phyloP scores from a whole-genome alignment of 228 moss, liverwort and hornwort genomes.

The Sphagnum fallax region DNA sequence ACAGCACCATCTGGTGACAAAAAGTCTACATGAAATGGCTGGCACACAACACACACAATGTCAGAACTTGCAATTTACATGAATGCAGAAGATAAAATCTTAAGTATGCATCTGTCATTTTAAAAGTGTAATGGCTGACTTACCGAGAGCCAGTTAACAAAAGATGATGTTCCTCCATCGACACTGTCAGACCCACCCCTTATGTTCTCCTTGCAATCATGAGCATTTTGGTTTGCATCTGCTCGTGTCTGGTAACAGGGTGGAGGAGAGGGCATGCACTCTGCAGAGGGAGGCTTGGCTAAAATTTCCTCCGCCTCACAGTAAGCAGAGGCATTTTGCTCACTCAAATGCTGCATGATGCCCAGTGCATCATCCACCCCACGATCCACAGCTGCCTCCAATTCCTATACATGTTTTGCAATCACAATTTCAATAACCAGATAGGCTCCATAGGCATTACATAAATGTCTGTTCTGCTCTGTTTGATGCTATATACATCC shows the following conservation, averaged over 20 bases:
- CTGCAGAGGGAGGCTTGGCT: slow-evolving; percentile 40
- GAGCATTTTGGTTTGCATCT: slow-evolving; percentile 23
- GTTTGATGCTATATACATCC: not conserved
- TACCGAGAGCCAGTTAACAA: slow-evolving; percentile 87
- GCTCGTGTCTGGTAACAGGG: slow-evolving; percentile 44
- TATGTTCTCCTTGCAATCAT: slow-evolving; percentile 79
- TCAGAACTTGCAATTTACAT: not conserved
- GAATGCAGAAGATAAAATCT: not conserved
- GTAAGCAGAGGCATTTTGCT: slow-evolving; percentile 25
- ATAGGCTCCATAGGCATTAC: too few relatives aligned
- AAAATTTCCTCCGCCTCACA: slow-evolving; percentile 60
- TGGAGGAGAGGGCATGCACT: slow-evolving; percentile 59
- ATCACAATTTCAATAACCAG: not conserved
- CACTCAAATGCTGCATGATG: slow-evolving; percentile 51
- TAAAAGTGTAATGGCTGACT: slow-evolving; percentile 1
- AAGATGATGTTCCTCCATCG: slow-evolving; percentile 48
- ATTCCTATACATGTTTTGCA: slow-evolving; percentile 25
- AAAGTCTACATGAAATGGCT: slow-evolving; percentile 74
- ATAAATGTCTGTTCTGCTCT: not conserved
- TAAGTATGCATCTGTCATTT: not conserved
- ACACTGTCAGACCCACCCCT: slow-evolving; percentile 16
- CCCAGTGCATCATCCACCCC: slow-evolving; percentile 62
- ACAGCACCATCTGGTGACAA: slow-evolving; percentile 66
- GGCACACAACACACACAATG: slow-evolving; percentile 11
- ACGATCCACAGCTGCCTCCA: slow-evolving; percentile 56